Base-by-base conservation (phyloP, 768 basidiomycete species). In the Amanita rubescens region DNA sequence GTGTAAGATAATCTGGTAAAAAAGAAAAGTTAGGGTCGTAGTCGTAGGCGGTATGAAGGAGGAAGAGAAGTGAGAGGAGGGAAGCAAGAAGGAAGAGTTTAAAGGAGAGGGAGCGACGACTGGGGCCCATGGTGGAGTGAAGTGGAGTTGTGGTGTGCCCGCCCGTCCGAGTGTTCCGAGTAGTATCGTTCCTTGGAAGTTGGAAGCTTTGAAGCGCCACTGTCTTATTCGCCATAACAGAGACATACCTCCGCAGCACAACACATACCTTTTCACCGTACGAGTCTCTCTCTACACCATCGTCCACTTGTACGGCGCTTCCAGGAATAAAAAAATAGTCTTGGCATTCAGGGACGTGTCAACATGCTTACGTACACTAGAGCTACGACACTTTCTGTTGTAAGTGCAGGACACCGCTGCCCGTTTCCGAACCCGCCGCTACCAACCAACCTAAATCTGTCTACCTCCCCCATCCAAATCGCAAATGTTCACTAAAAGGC, bases 11-110 rank as follows among this genome's bases (percentile, higher is more conserved):
- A 12, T 51, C 37, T 1, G 41, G 41, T 17, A 56, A 43, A n/a
- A n/a, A n/a, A n/a, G n/a, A n/a, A n/a, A n/a, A n/a, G 35, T 56
- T 39, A 50, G 17, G 19, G 11, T 35, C 33, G 8, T 55, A 46
- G 11, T 55, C 49, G 33, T 51, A 42, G 53, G 60, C 38, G 54
- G 60, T 53, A 55, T 63, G 67, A 24, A 65, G 15, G 48, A 67
- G 55, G 34, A 65, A 55, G 22, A 63, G 24, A 10, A 64, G 57
- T 11, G 63, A 60, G 48, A 63, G 57, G 6, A 49, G 38, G 25
- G 49, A 51, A 6, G 59, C 64, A 24, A 63, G 44, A 20, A 59
- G 42, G 27, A 67, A 35, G 12, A 65, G 27, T 55, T 59, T 65
- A 17, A 53, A 45, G 1, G 58, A 51, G 50, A 59, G 55, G 22